A percentile compares a stretch with the other conserved stretches of the same genome.
These are phyloP conservation scores for Colletotrichum eleusines DNA, from an alignment of 2,329 filamentous ascomycete genomes.

Conservation along the genomic window DNA sequence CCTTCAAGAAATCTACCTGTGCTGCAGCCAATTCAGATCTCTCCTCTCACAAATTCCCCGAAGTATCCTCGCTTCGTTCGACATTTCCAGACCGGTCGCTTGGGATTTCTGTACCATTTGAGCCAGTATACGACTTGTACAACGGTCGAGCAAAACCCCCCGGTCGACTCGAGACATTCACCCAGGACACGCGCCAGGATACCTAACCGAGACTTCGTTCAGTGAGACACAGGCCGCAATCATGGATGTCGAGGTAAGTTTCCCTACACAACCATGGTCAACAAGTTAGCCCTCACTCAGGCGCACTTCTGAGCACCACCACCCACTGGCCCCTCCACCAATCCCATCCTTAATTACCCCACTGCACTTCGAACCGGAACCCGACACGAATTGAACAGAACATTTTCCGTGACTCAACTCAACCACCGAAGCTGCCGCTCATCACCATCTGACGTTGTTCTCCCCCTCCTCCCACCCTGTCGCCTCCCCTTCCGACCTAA, in stretches of 20 bases:
- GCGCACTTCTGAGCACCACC: conserved; percentile 37
- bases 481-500: not conserved
- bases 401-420: conserved; percentile 39
- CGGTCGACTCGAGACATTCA: not conserved
- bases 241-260: conserved; percentile 52
- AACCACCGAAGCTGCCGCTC: not conserved
- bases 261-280: conserved; percentile 31
- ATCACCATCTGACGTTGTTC: conserved; percentile 32
- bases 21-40: conserved; percentile 23
- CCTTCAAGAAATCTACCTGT: conserved; percentile 34
- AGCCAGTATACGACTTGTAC: conserved; percentile 6
- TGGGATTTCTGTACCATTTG: conserved; percentile 4
- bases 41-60: conserved; percentile 33
- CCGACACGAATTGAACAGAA: conserved; percentile 36
- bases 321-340: conserved; percentile 38
- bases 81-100: conserved; percentile 22
- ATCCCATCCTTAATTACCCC: conserved; percentile 38
- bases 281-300: conserved; percentile 40
- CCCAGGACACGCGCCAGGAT: conserved; percentile 29
- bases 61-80: conserved; percentile 17
- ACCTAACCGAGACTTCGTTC: conserved; percentile 39
- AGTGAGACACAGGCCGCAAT: conserved; percentile 44
- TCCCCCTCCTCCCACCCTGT: conserved; percentile 14
- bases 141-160: not conserved
- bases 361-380: conserved; percentile 29